Conservation (phyloP, 306 rosid genomes). For the Spatholobus suberectus region DNA sequence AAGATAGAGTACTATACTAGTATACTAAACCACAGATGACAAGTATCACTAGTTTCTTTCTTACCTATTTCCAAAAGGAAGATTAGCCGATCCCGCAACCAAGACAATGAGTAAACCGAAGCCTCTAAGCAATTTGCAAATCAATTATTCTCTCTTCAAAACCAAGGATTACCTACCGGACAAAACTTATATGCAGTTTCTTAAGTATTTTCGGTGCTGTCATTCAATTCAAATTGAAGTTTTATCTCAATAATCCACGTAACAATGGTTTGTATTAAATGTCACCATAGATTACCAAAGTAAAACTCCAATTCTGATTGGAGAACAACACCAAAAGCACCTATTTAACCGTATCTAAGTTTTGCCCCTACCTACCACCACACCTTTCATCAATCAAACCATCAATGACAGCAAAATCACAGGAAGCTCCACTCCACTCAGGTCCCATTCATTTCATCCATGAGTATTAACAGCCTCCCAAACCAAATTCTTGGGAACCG, state of each 20-base stretch:
- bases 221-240: neutral
- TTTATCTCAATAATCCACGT: neutral
- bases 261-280: too few relatives aligned
- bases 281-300: neutral
- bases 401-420: slow-evolving; percentile 42
- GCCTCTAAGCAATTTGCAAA: slow-evolving; percentile 51
- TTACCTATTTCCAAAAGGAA: slow-evolving; percentile 38
- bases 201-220: neutral
- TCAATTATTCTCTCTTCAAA: slow-evolving; percentile 48
- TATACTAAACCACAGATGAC: slow-evolving; percentile 30
- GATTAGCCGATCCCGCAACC: slow-evolving; percentile 31
- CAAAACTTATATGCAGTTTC: neutral
- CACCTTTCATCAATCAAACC: slow-evolving; percentile 1
- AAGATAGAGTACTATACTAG: slow-evolving; percentile 10
- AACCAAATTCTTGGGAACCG: slow-evolving; percentile 62
- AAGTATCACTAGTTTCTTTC: slow-evolving; percentile 24
- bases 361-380: neutral
- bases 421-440: slow-evolving; percentile 34
- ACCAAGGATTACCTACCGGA: slow-evolving; percentile 36
- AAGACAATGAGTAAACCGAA: slow-evolving; percentile 38
- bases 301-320: neutral
- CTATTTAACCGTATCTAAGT: neutral
- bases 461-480: slow-evolving; percentile 86
- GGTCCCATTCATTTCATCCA: slow-evolving; percentile 52
- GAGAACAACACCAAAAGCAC: neutral